These are phyloP conservation scores for Wickerhamiella infanticola DNA, from an alignment of 1,139 yeast genomes.

Conservation along the genomic window DNA sequence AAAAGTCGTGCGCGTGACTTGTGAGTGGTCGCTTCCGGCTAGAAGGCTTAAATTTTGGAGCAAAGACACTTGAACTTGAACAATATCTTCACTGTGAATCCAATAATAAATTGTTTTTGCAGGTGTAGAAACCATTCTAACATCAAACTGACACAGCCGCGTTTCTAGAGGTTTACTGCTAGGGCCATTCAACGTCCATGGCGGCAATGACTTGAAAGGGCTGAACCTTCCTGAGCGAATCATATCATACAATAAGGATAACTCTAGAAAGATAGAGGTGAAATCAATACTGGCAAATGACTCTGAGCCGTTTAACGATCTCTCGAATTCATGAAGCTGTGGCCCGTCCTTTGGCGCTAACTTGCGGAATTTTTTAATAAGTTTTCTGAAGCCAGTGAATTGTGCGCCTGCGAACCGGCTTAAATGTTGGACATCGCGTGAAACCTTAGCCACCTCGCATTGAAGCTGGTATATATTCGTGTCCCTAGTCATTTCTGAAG, in stretches of 20 bases:
- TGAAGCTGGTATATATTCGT: constrained; percentile 19
- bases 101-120: constrained; percentile 23
- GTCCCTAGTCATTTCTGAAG: constrained; percentile 17
- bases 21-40: constrained; percentile 13
- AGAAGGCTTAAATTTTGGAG: constrained; percentile 24
- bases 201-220: constrained; percentile 9
- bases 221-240: constrained; percentile 22
- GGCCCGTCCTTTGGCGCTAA: constrained; percentile 17
- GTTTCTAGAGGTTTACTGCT: constrained; percentile 1
- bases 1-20: constrained; percentile 6
- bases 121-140: constrained; percentile 22
- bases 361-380: constrained; percentile 52
- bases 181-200: neutral
- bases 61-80: constrained; percentile 26
- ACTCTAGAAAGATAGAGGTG: constrained; percentile 45
- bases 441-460: constrained; percentile 30
- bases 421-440: constrained; percentile 49
- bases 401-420: constrained; percentile 66
- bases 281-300: constrained; percentile 56
- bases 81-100: constrained; percentile 27
- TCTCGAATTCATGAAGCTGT: constrained; percentile 21
- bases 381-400: constrained; percentile 64
- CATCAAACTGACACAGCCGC: constrained; percentile 25
- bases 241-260: constrained; percentile 43
- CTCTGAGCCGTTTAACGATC: constrained; percentile 24